Base-by-base conservation (phyloP, 495 filamentous ascomycete genomes). In the Corynascus novoguineensis region DNA sequence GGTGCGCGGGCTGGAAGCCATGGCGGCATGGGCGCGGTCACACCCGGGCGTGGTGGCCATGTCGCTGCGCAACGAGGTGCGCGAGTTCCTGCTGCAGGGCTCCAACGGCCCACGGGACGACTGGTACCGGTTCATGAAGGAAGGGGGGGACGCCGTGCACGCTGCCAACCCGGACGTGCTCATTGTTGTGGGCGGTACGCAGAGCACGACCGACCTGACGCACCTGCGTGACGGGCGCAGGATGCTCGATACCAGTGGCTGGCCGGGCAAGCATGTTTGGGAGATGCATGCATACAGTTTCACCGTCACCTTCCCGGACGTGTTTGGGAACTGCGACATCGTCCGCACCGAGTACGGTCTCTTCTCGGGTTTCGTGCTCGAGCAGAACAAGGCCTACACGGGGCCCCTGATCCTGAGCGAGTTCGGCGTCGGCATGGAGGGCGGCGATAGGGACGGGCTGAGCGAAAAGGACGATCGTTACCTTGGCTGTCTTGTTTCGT, bases 221-320 rank as follows among this genome's bases (percentile, higher is more conserved):
- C 76, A 77, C 57, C 51, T 76, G 28, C 68, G 72, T 5, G 41
- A 46, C 31, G 42, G 19, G 4, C 42, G 47, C 21, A 57, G 60
- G 38, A 66, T 64, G 40, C 68, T 78, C 44, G 75, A 77, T 61
- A 73, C 69, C 40, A 56, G 49, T 27, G 68, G 60, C 15, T 78
- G 73, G 71, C 37, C 45, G 38, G 68, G 67, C 27, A 79, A 80
- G 60, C 68, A 73, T 38, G 76, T 80, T 2, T 80, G 75, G 75
- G 77, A 80, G 64, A 75, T 72, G 68, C 76, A 80, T 65, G 73
- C 74, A 29, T 79, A 80, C 66, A 64, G 61, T 40, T 78, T 75
- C 61, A 77, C 73, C n/a, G 71, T 78, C 0, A 76, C 68, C 1
- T 74, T 69, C 56, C 68, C 69, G 14, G 61, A 71, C 31, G 55